Evolutionary conservation across 2,329 filamentous ascomycete species (phyloP).

Genomic region (Cladosporium halotolerans): DNA sequence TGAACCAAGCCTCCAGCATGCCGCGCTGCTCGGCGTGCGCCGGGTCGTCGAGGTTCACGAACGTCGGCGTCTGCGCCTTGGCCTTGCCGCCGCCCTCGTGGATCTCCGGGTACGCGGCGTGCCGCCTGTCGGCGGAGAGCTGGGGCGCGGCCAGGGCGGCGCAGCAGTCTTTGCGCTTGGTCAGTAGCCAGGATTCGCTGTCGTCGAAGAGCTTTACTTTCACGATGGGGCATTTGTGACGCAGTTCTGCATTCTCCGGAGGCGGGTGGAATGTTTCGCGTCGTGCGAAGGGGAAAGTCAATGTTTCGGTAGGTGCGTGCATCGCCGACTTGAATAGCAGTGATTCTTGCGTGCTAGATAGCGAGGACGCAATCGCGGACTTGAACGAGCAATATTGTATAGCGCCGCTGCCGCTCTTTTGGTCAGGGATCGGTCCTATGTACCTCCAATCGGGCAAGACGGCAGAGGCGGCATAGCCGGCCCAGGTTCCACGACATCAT

Average conservation of each 20-base stretch:
- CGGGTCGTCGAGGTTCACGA: constrained; percentile 48
- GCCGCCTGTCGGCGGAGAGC: constrained; percentile 18
- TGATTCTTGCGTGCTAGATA: not conserved
- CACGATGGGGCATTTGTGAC: not conserved
- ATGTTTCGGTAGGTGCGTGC: not conserved
- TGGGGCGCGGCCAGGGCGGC: not conserved
- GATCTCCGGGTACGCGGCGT: constrained; percentile 44
- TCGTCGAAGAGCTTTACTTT: not conserved
- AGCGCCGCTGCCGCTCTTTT: not conserved
- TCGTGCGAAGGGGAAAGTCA: not conserved
- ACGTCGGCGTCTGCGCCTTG: constrained; percentile 45
- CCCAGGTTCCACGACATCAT: not conserved
- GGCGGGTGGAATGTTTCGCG: not conserved
- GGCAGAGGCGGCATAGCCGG: not conserved
- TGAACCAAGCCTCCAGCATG: constrained; percentile 44
- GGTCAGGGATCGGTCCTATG: not conserved
- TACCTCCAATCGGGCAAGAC: not conserved
- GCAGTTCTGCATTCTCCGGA: not conserved
- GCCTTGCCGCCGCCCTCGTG: constrained; percentile 43
- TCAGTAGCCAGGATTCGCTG: not conserved
- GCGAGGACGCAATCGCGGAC: not conserved
- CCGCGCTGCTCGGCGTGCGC: constrained; percentile 43
- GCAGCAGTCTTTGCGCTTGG: not conserved
- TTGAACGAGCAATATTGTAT: not conserved
- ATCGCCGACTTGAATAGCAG: not conserved